A percentile compares a stretch with the other conserved stretches of the same genome.
Conservation (phyloP, 2,329 filamentous ascomycete species). For the Sphaerulina vaccinii region DNA sequence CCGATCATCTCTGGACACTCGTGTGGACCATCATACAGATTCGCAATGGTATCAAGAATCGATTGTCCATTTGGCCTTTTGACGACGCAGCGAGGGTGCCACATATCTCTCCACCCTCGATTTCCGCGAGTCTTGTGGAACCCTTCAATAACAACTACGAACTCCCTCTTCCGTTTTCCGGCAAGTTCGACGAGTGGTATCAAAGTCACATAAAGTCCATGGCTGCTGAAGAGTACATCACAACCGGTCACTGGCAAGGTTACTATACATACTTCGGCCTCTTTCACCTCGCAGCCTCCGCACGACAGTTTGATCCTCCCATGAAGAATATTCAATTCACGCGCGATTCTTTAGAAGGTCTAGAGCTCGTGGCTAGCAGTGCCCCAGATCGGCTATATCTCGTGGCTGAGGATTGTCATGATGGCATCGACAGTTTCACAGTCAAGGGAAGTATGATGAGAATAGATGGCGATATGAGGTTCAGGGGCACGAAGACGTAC, state of each 20-base stretch:
- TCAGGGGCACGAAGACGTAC: conserved; percentile 15
- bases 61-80: conserved; percentile 8
- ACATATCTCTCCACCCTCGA: conserved; percentile 3
- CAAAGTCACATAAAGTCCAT: conserved; percentile 3
- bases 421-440: conserved; percentile 13
- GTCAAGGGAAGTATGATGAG: background rate
- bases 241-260: conserved; percentile 13
- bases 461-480: background rate
- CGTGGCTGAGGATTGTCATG: conserved; percentile 7
- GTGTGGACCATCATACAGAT: conserved; percentile 9
- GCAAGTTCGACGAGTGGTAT: conserved; percentile 12
- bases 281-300: conserved; percentile 1
- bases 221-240: conserved; percentile 4
- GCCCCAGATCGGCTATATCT: background rate
- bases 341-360: too few species aligned
- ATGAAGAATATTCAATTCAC: conserved; percentile 14
- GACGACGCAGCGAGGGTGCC: conserved; percentile 9
- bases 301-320: conserved; percentile 14
- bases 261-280: conserved; percentile 14
- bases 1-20: conserved; percentile 8
- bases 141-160: conserved; percentile 1
- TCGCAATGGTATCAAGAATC: background rate
- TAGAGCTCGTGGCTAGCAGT: background rate
- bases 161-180: conserved; percentile 9
- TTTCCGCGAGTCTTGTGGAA: background rate